A percentile compares a stretch with the other conserved stretches of the same genome.
phyloP scores from a whole-genome alignment of 1,139 yeast genomes.

The Geotrichum macrosporum region DNA sequence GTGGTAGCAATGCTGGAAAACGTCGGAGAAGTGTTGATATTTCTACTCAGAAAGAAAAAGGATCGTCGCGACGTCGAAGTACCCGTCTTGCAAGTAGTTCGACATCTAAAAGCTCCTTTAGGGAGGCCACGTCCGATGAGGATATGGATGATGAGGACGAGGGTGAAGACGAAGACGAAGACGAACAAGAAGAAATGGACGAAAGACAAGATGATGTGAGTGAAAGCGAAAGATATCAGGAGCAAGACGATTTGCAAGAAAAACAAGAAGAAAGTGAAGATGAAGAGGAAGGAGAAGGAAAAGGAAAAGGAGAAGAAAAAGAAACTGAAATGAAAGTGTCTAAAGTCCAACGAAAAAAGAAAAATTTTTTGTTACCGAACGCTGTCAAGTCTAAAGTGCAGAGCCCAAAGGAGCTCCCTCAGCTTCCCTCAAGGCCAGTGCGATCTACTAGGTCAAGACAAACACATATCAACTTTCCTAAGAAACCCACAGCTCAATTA shows the following conservation, averaged over 20 bases:
- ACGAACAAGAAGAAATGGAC: slow-evolving; percentile 24
- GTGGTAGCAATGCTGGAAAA: slow-evolving; percentile 1
- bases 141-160: slow-evolving; percentile 28
- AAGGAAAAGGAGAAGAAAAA: slow-evolving; percentile 1
- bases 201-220: slow-evolving; percentile 28
- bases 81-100: slow-evolving; percentile 5
- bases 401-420: not conserved
- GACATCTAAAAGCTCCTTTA: slow-evolving; percentile 4
- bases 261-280: slow-evolving; percentile 27
- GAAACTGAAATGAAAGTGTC: not conserved
- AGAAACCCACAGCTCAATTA: too few species aligned
- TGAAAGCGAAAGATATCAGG: too few species aligned
- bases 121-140: slow-evolving; percentile 24
- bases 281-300: slow-evolving; percentile 4
- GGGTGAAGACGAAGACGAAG: slow-evolving; percentile 27
- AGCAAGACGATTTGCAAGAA: slow-evolving; percentile 15
- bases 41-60: not conserved
- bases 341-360: not conserved
- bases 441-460: not conserved
- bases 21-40: slow-evolving; percentile 2
- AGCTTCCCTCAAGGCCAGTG: not conserved
- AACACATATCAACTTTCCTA: too few species aligned
- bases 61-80: slow-evolving; percentile 7
- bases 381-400: not conserved
- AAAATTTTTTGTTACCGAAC: not conserved